These are phyloP conservation scores for Alternaria gaisen DNA, from an alignment of 2,329 filamentous ascomycete species.

Conservation along the genomic window DNA sequence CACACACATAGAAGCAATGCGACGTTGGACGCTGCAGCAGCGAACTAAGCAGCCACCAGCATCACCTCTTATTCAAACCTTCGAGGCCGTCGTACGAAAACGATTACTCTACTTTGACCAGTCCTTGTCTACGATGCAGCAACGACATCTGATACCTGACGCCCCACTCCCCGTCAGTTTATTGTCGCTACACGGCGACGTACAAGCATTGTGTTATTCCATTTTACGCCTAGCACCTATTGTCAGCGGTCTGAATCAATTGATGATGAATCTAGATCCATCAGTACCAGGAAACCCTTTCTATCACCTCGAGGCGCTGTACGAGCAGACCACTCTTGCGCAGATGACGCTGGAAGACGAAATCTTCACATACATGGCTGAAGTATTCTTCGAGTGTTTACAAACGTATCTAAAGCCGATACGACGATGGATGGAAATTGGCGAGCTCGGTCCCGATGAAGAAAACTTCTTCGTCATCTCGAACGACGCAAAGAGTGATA, in stretches of 20 bases:
- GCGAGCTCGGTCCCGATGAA: conserved; percentile 71
- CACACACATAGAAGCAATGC: conserved; percentile 57
- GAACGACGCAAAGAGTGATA: conserved; percentile 63
- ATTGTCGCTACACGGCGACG: conserved; percentile 66
- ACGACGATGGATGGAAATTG: conserved; percentile 83
- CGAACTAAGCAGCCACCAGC: conserved; percentile 36
- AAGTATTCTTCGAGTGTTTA: conserved; percentile 82
- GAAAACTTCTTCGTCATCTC: conserved; percentile 79
- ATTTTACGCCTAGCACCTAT: conserved; percentile 69
- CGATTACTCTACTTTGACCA: conserved; percentile 68
- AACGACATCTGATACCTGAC: conserved; percentile 64
- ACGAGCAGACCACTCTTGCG: conserved; percentile 71
- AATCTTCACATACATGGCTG: conserved; percentile 70
- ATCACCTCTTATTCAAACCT: conserved; percentile 68
- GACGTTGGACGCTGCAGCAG: conserved; percentile 55
- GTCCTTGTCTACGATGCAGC: conserved; percentile 67
- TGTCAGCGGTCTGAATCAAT: conserved; percentile 48
- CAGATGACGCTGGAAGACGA: conserved; percentile 73
- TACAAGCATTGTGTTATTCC: conserved; percentile 63
- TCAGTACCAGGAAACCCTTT: conserved; percentile 62
- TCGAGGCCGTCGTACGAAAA: conserved; percentile 69
- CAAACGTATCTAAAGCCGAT: conserved; percentile 83
- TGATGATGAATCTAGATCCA: conserved; percentile 59
- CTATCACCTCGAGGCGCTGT: conserved; percentile 80
- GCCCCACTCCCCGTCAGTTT: conserved; percentile 71